Base-by-base conservation (phyloP, 2,329 filamentous ascomycete genomes). In the Talaromyces sp. region DNA sequence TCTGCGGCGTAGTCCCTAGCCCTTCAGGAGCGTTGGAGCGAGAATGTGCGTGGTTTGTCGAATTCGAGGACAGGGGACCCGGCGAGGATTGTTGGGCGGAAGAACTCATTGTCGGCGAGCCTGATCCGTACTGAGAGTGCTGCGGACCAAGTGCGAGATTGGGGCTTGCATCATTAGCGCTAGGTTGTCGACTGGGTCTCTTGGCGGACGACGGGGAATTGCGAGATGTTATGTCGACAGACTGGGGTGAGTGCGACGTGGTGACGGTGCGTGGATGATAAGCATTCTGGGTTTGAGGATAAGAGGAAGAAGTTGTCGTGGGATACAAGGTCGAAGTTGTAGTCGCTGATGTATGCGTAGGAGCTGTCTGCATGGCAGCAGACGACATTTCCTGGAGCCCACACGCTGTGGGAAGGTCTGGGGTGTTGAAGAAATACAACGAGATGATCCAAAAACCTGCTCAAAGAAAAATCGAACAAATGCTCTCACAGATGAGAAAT, bases 321-420 rank as follows among this genome's bases (percentile, higher is more conserved):
- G 54, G 54, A 56, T 61, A 62, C 35, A 45, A 57, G 31, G 60
- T 57, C 70, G 75, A 57, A 78, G 73, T 65, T 80, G 70, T 60
- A 21, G 54, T 56, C 62, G 77, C 75, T 62, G 77, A 74, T 64
- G 77, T 74, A 69, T 82, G 81, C 71, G 83, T 81, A 66, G 81
- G 77, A 69, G 79, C 75, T 63, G 82, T 76, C 73, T 87, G 85
- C 70, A 88, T 75, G 66, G 81, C 81, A 78, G 84, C 82, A 73
- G 82, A 84, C 75, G 81, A 84, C 83, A 83, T 85, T 71, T 73
- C 73, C 78, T 50, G 17, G 22, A 61, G 45, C 63, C 48, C 56
- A 64, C 62, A 61, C 63, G 61, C 64, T 33, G 41, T 50, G 35
- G 33, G 35, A 17, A 52, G 13, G 48, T 52, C 33, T 39, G 48